Conservation (phyloP, 2,329 filamentous ascomycete species). For the Penicillium polonicum region DNA sequence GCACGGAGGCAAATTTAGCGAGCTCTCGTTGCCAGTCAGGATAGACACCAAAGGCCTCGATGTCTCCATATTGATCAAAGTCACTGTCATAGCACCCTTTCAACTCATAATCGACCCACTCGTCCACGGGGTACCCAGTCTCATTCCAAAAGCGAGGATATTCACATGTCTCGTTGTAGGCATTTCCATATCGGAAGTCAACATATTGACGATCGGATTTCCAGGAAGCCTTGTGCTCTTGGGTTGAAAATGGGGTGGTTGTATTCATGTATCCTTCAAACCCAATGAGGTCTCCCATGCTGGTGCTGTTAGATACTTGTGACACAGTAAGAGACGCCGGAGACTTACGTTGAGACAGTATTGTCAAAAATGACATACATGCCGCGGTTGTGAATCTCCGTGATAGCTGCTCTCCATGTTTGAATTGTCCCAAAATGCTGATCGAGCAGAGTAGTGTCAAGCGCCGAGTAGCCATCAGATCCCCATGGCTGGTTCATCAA, state of each 20-base stretch:
- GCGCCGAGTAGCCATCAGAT: constrained; percentile 58
- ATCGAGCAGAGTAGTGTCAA: constrained; percentile 64
- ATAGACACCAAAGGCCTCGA: constrained; percentile 62
- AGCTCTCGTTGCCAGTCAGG: constrained; percentile 64
- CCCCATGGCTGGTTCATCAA: constrained; percentile 66
- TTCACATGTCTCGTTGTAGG: constrained; percentile 53
- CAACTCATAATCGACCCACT: constrained; percentile 49
- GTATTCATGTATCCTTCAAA: constrained; percentile 61
- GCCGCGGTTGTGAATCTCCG: constrained; percentile 59
- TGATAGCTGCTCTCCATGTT: constrained; percentile 57
- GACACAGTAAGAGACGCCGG: background rate
- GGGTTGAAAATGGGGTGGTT: constrained; percentile 55
- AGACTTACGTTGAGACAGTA: constrained; percentile 59
- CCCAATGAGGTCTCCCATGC: constrained; percentile 60
- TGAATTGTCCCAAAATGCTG: constrained; percentile 61
- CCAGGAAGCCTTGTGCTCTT: constrained; percentile 60
- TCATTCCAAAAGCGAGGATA: constrained; percentile 65
- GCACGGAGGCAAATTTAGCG: constrained; percentile 65
- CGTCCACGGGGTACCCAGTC: constrained; percentile 52
- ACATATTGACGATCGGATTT: constrained; percentile 56
- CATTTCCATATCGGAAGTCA: constrained; percentile 58
- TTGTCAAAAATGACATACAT: constrained; percentile 69
- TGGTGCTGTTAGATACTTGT: constrained; percentile 5
- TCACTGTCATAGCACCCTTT: constrained; percentile 62
- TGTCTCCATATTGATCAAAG: constrained; percentile 65